phyloP scores from a whole-genome alignment of 805 yeast species.

The Lachancea sp. region DNA sequence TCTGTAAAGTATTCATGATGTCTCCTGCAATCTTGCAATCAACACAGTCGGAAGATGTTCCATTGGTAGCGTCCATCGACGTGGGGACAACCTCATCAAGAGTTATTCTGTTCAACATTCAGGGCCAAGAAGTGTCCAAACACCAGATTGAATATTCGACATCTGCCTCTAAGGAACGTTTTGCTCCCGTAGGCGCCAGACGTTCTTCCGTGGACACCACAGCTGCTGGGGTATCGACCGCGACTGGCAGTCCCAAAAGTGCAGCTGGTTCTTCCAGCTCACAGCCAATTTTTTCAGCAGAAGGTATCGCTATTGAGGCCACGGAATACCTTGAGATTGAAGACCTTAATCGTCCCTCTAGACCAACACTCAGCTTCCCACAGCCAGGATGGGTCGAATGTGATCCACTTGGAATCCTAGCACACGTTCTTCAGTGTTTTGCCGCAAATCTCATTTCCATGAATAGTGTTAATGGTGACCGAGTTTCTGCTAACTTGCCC shows the following conservation, averaged over 20 bases:
- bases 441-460: conserved; percentile 55
- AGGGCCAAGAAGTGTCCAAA: conserved; percentile 74
- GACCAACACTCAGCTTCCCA: conserved; percentile 72
- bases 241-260: conserved; percentile 3
- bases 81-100: conserved; percentile 91
- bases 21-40: not conserved
- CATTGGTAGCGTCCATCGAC: conserved; percentile 66
- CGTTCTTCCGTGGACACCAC: conserved; percentile 31
- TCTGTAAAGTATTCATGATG: not conserved
- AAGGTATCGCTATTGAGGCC: conserved; percentile 64
- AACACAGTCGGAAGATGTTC: conserved; percentile 16
- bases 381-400: conserved; percentile 93
- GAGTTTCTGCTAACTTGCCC: conserved; percentile 37
- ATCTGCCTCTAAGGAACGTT: conserved; percentile 50
- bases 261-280: not conserved
- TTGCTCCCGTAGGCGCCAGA: conserved; percentile 41
- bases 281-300: conserved; percentile 58
- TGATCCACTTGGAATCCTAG: conserved; percentile 72
- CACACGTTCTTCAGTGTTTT: conserved; percentile 71
- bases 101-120: conserved; percentile 68
- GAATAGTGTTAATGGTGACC: conserved; percentile 49
- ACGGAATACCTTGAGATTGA: conserved; percentile 57
- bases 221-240: not conserved
- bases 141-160: conserved; percentile 88
- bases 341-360: conserved; percentile 42